Base-by-base conservation (phyloP, 2,329 filamentous ascomycete species). In the Fusarium anthophilum region DNA sequence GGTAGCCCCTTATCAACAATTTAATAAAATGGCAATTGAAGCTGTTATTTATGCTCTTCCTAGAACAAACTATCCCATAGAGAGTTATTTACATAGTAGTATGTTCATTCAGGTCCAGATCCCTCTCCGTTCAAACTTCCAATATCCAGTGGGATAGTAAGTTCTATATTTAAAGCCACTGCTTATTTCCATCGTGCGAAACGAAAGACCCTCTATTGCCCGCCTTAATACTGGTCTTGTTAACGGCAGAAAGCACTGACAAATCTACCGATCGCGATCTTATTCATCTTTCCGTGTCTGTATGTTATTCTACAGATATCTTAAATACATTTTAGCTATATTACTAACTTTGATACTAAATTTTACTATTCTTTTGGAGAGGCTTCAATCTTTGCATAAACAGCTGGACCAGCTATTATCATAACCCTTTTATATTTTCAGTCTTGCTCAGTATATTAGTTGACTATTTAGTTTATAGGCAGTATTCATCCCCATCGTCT, bases 1-100 rank as follows among this genome's bases (percentile, higher is more conserved):
- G 8, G 32, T n/a, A n/a, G n/a, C n/a, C 13, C 32, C 6, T 2
- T 35, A 15, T 15, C 3, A 35, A 35, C 32, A 35, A 15, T 35
- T 14, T 35, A 0, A 35, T 35, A 15, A 35, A 35, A 0, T 0
- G 0, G 3, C 13, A 15, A 1, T 35, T 15, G 2, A 15, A 35
- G 14, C 32, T 6, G 14, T 35, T 0, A 35, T 15, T 1, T 15
- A 35, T 0, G 13, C 6, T 35, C 14, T 0, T 35, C 32, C 8
- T 35, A 15, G 5, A 35, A 35, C 7, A 35, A 15, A 35, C 0
- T 35, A 35, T 35, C 14, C 13, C 8, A 35, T 35, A 15, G 32
- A 1, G 14, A 35, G 14, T 15, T 1, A 35, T 35, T 35, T 35
- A 35, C 6, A 14, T 35, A 14, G 5, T 32, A 32, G 32, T 13